Evolutionary conservation across 768 basidiomycete species (phyloP).

Genomic region (Boletus speciosus): DNA sequence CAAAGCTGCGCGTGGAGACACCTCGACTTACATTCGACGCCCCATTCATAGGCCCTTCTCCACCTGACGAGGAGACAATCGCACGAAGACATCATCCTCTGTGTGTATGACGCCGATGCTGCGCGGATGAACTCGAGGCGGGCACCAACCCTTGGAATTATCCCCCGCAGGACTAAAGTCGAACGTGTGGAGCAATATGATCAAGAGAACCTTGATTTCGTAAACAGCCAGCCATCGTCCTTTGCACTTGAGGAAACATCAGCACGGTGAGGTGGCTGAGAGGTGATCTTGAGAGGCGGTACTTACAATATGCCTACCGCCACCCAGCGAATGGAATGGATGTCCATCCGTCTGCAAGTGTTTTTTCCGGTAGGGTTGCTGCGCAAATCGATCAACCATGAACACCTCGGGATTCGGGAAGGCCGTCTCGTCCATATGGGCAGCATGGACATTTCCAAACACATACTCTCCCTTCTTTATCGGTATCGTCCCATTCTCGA

Average conservation of each 20-base stretch:
- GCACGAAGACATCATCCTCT: slow-evolving; percentile 14
- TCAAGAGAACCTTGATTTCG: slow-evolving; percentile 16
- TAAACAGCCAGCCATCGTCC: slow-evolving; percentile 25
- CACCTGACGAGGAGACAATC: slow-evolving; percentile 2
- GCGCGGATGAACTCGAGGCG: slow-evolving; percentile 9
- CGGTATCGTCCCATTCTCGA: slow-evolving; percentile 5
- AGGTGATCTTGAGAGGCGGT: neutral
- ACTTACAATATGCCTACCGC: slow-evolving; percentile 19
- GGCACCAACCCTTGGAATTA: neutral
- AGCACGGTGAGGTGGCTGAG: neutral
- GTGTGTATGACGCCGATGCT: slow-evolving; percentile 18
- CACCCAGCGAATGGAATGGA: slow-evolving; percentile 14
- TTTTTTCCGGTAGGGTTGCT: slow-evolving; percentile 11
- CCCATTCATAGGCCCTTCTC: neutral
- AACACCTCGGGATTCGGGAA: slow-evolving; percentile 16
- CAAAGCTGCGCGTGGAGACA: too few relatives aligned
- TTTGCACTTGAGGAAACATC: slow-evolving; percentile 17
- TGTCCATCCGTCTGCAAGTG: slow-evolving; percentile 10
- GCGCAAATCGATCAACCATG: slow-evolving; percentile 19
- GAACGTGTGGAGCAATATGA: slow-evolving; percentile 18
- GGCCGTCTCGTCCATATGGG: slow-evolving; percentile 14
- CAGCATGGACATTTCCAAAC: slow-evolving; percentile 15
- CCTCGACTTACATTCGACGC: neutral
- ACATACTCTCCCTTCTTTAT: slow-evolving; percentile 22
- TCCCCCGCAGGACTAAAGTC: slow-evolving; percentile 5